These are phyloP conservation scores for Starmerella floris DNA, from an alignment of 805 yeast species.

Conservation along the genomic window DNA sequence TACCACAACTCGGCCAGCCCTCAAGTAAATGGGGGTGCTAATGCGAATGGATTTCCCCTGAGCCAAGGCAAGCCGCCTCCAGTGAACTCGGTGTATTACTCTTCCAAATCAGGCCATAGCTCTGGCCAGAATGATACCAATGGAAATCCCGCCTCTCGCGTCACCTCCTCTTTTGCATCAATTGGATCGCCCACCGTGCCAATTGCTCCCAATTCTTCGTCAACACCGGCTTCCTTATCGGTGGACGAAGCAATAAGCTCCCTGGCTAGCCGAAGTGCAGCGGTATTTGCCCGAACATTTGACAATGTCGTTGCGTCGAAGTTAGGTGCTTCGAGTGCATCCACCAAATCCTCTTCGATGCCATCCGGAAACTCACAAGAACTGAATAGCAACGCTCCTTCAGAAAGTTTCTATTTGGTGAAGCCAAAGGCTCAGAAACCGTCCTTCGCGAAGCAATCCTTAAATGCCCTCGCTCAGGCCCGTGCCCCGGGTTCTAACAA, in stretches of 20 bases:
- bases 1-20: conserved; percentile 2
- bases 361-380: not conserved
- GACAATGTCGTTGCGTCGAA: conserved; percentile 14
- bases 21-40: not conserved
- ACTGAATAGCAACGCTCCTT: conserved; percentile 10
- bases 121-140: not conserved
- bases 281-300: conserved; percentile 17
- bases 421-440: conserved; percentile 13
- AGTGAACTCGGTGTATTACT: not conserved
- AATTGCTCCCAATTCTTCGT: not conserved
- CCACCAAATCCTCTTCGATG: not conserved
- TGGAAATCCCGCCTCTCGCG: not conserved
- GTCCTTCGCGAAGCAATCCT: conserved; percentile 1
- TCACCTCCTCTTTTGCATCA: not conserved
- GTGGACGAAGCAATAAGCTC: conserved; percentile 15
- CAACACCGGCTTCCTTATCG: not conserved
- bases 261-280: conserved; percentile 14
- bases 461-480: conserved; percentile 1
- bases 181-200: not conserved
- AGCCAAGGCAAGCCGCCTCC: not conserved
- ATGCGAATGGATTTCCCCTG: not conserved
- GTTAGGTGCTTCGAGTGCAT: not conserved
- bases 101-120: not conserved
- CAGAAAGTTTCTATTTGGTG: conserved; percentile 29
- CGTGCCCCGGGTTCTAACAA: not conserved